These are phyloP conservation scores for Hibiscus trionum DNA, from an alignment of 345 rosid species.

Conservation along the genomic window DNA sequence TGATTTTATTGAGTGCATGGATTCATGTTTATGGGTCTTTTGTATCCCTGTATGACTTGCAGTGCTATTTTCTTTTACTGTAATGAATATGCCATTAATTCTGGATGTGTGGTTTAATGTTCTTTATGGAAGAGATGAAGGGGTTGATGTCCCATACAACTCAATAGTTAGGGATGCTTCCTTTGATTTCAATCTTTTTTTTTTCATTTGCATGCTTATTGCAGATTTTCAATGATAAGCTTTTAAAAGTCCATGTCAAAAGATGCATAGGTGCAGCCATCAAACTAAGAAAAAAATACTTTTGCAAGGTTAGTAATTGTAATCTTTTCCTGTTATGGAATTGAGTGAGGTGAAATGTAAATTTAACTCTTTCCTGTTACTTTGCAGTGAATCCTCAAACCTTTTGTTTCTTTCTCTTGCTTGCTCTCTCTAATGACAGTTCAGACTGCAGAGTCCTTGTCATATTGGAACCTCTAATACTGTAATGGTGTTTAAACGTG, in stretches of 20 bases:
- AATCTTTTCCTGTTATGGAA: neutral
- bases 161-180: neutral
- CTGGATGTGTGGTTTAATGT: neutral
- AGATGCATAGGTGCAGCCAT: constrained; percentile 67
- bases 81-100: neutral
- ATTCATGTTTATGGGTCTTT: neutral
- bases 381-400: neutral
- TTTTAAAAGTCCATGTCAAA: constrained; percentile 58
- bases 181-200: neutral
- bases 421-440: neutral
- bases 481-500: neutral
- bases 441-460: neutral
- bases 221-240: constrained; percentile 87
- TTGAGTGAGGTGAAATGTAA: neutral
- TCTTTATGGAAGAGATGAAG: neutral
- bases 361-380: neutral
- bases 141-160: neutral
- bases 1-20: neutral
- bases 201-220: constrained; percentile 1
- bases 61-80: neutral
- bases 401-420: neutral
- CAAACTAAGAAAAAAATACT: constrained; percentile 74
- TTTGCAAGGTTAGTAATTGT: constrained; percentile 49
- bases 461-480: neutral
- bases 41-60: neutral